A percentile compares a stretch with the other conserved stretches of the same genome.
Conservation (phyloP, 2,329 filamentous ascomycete genomes). For the Penicillium capsulatum region DNA sequence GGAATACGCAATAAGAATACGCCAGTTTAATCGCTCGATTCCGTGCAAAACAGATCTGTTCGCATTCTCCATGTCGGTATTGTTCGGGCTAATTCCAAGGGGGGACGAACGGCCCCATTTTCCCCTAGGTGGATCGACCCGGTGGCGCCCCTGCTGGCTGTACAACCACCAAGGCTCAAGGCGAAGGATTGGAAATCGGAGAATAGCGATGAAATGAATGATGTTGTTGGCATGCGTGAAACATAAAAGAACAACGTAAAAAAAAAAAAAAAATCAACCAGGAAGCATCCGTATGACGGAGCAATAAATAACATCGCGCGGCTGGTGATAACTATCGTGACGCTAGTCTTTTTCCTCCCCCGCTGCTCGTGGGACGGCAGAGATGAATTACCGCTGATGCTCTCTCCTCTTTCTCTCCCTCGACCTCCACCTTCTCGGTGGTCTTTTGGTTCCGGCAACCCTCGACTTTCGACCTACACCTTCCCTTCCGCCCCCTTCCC, state of each 20-base stretch:
- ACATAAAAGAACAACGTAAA: no score
- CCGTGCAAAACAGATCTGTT: no score
- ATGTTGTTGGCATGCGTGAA: no score
- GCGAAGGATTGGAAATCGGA: background rate
- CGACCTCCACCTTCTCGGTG: no score
- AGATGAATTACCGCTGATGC: slow-evolving; percentile 16
- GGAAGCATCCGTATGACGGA: no score
- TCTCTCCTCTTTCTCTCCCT: slow-evolving; percentile 1
- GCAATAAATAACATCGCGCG: slow-evolving; percentile 1
- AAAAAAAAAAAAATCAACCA: no score
- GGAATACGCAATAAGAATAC: no score
- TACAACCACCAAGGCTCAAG: slow-evolving; percentile 1
- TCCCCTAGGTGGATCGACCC: slow-evolving; percentile 11
- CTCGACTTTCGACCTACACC: no score
- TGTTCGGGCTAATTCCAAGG: slow-evolving; percentile 13
- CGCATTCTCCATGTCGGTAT: slow-evolving; percentile 3
- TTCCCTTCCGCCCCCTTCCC: slow-evolving; percentile 4
- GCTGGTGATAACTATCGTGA: slow-evolving; percentile 2
- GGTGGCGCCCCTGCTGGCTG: slow-evolving; percentile 3
- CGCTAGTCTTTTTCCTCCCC: slow-evolving; percentile 8
- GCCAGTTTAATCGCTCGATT: no score
- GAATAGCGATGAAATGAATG: no score
- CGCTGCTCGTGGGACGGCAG: slow-evolving; percentile 21
- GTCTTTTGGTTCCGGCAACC: no score
- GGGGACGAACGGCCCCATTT: slow-evolving; percentile 9